These are phyloP conservation scores for Epichloe coenophiala DNA, from an alignment of 2,329 filamentous ascomycete genomes.

Conservation along the genomic window DNA sequence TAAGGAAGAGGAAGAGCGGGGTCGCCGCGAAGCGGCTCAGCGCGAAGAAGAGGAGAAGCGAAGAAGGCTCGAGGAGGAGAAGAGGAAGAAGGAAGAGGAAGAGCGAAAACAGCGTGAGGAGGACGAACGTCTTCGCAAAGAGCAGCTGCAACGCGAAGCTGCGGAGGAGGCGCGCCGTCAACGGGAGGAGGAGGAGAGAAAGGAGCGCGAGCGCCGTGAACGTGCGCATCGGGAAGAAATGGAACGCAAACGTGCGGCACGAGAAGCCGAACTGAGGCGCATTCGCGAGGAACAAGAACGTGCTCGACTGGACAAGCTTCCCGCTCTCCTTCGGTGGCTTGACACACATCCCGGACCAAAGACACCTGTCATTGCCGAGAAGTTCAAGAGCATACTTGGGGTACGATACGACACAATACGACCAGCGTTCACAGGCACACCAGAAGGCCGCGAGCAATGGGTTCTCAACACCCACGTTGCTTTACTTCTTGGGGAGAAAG, in stretches of 20 bases:
- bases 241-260: constrained; percentile 34
- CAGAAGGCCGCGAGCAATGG: constrained; percentile 51
- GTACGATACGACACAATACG: constrained; percentile 52
- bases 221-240: constrained; percentile 29
- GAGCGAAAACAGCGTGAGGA: constrained; percentile 28
- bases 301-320: constrained; percentile 40
- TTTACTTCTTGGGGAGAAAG: constrained; percentile 50
- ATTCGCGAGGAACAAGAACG: constrained; percentile 41
- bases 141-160: constrained; percentile 33
- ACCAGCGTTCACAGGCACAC: constrained; percentile 35
- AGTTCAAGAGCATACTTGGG: constrained; percentile 44
- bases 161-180: constrained; percentile 35
- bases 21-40: constrained; percentile 20
- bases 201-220: constrained; percentile 34
- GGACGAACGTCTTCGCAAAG: constrained; percentile 30
- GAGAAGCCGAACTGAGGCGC: constrained; percentile 37
- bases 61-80: constrained; percentile 25
- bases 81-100: constrained; percentile 24
- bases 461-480: constrained; percentile 51
- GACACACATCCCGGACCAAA: constrained; percentile 39
- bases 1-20: constrained; percentile 17
- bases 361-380: constrained; percentile 33
- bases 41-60: constrained; percentile 24
- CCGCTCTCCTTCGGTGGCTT: constrained; percentile 48
- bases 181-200: constrained; percentile 38